A percentile compares a stretch with the other conserved stretches of the same genome.
phyloP scores from a whole-genome alignment of 2,329 filamentous ascomycete species.

The Ceratocystis eucalypticola region DNA sequence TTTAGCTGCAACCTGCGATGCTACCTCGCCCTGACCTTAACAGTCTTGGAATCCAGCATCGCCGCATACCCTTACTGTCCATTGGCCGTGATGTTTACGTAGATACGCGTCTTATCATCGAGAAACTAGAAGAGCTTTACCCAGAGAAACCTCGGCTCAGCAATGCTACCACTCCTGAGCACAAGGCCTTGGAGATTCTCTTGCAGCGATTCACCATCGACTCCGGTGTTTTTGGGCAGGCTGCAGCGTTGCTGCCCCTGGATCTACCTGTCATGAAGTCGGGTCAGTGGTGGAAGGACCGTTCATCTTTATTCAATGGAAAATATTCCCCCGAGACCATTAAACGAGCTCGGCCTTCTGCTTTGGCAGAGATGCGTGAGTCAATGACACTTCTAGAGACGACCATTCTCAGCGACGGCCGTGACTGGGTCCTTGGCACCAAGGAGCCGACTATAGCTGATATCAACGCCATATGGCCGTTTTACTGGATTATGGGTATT shows the following conservation, averaged over 20 bases:
- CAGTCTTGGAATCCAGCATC: constrained; percentile 48
- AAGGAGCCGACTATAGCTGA: constrained; percentile 46
- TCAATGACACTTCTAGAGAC: constrained; percentile 47
- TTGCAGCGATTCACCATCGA: constrained; percentile 44
- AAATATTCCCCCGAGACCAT: constrained; percentile 23
- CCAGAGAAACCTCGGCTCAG: constrained; percentile 31
- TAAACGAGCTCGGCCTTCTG: constrained; percentile 34
- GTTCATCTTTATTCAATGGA: constrained; percentile 28
- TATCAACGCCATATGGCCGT: constrained; percentile 54
- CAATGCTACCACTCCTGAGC: constrained; percentile 27
- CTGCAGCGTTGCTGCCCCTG: constrained; percentile 42
- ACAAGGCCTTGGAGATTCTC: constrained; percentile 28
- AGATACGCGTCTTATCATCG: constrained; percentile 55
- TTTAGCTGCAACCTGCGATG: constrained; percentile 50
- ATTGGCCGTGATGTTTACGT: constrained; percentile 56
- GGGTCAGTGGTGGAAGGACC: constrained; percentile 46
- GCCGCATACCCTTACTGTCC: constrained; percentile 54
- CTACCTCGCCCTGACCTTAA: constrained; percentile 53
- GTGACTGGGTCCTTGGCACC: constrained; percentile 47
- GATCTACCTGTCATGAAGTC: constrained; percentile 42
- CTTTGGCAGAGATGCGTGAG: constrained; percentile 39
- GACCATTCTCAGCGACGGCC: constrained; percentile 50
- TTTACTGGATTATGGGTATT: constrained; percentile 50
- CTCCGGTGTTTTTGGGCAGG: constrained; percentile 41
- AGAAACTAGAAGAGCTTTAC: constrained; percentile 46